Conservation (phyloP, 2,329 filamentous ascomycete species). For the Phialocephala subalpina region DNA sequence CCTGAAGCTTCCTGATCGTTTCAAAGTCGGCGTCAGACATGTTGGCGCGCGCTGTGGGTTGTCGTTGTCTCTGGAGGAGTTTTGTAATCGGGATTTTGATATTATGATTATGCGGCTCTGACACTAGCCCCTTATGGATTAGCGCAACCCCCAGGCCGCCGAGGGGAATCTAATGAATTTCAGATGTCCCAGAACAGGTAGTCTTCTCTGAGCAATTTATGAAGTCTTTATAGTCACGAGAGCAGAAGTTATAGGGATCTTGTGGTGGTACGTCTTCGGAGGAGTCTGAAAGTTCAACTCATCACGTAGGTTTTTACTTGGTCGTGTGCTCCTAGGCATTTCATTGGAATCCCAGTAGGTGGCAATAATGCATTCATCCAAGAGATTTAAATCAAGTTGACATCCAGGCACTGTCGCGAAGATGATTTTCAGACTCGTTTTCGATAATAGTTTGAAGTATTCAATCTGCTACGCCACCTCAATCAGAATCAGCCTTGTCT, state of each 20-base stretch:
- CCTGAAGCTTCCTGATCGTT: constrained; percentile 85
- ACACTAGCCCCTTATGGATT: background rate
- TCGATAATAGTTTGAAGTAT: background rate
- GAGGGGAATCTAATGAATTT: no score
- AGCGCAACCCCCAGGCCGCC: background rate
- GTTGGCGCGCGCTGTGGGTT: constrained; percentile 25
- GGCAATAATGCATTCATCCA: no score
- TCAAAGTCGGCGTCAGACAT: constrained; percentile 88
- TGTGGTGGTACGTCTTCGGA: no score
- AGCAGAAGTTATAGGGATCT: no score
- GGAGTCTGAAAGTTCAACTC: background rate
- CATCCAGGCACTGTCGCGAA: background rate
- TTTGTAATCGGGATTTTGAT: constrained; percentile 14
- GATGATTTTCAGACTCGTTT: background rate
- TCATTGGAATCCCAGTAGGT: background rate
- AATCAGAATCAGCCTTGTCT: constrained; percentile 9
- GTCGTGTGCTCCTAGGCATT: background rate
- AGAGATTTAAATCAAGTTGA: background rate
- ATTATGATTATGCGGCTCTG: background rate
- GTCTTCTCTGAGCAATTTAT: no score
- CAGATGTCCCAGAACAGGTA: no score
- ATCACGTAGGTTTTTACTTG: background rate
- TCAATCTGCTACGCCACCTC: background rate
- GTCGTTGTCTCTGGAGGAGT: constrained; percentile 16
- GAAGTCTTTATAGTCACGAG: no score